Percentiles rank a stretch among this genome's conserved stretches.
Evolutionary conservation across 2,329 filamentous ascomycete species (phyloP).

Genomic region (Exophiala phaeomuriformis): DNA sequence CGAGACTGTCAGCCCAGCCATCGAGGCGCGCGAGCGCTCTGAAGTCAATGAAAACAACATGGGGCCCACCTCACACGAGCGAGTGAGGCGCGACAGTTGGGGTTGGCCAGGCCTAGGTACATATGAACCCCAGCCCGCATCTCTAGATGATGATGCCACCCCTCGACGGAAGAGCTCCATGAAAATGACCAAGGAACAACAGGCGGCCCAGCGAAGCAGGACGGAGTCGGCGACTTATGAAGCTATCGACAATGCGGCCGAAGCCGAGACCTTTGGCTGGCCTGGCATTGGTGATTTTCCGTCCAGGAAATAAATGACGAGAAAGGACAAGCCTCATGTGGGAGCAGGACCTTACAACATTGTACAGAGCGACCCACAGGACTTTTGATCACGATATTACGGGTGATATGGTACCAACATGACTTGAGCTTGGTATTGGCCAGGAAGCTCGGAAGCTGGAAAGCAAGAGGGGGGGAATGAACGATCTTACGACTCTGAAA

Average conservation of each 20-base stretch:
- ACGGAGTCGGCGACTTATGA: slow-evolving; percentile 13
- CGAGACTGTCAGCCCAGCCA: slow-evolving; percentile 14
- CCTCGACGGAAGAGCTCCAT: not conserved
- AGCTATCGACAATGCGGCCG: slow-evolving; percentile 17
- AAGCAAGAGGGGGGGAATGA: too few species aligned
- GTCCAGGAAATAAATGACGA: not conserved
- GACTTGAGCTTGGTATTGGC: not conserved
- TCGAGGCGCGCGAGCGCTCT: slow-evolving; percentile 14
- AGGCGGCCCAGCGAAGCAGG: slow-evolving; percentile 1
- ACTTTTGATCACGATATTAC: not conserved
- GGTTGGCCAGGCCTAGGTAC: slow-evolving; percentile 13
- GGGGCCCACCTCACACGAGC: slow-evolving; percentile 15
- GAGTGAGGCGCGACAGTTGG: slow-evolving; percentile 9
- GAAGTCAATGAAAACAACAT: slow-evolving; percentile 22
- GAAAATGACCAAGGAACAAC: not conserved
- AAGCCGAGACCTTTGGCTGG: slow-evolving; percentile 17
- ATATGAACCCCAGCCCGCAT: not conserved
- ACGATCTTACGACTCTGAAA: too few species aligned
- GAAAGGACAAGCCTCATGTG: not conserved
- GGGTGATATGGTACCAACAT: not conserved
- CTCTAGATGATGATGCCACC: not conserved
- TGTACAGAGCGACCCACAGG: not conserved
- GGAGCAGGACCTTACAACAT: not conserved
- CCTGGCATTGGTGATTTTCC: slow-evolving; percentile 15
- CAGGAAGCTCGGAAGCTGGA: not conserved